Percentiles rank a stretch among this genome's conserved stretches.
Evolutionary conservation across 805 yeast genomes (phyloP).

Genomic region (Ogataea zsoltii): DNA sequence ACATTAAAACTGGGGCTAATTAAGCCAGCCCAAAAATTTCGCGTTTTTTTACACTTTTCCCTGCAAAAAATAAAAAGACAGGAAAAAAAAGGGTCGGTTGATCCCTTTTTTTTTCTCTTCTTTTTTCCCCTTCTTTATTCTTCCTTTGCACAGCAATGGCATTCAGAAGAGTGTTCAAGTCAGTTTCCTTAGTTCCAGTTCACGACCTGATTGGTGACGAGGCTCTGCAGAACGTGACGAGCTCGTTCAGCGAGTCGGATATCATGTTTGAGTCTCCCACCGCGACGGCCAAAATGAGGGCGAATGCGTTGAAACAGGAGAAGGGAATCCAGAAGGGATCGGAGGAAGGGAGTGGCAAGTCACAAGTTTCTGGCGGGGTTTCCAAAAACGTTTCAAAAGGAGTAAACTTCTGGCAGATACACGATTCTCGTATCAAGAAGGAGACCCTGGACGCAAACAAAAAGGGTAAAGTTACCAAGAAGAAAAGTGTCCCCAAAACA

Average conservation of each 20-base stretch:
- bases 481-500: not conserved
- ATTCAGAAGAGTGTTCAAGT: slow-evolving; percentile 18
- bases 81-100: not conserved
- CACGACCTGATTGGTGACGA: slow-evolving; percentile 13
- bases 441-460: not conserved
- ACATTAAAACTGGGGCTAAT: too few relatives aligned
- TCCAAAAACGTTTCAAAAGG: not conserved
- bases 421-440: not conserved
- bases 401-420: not conserved
- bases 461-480: not conserved
- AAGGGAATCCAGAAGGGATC: not conserved
- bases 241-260: slow-evolving; percentile 22
- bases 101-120: slow-evolving; percentile 3
- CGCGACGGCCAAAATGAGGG: slow-evolving; percentile 13
- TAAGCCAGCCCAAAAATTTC: too few relatives aligned
- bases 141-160: not conserved
- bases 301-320: slow-evolving; percentile 3
- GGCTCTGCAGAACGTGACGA: slow-evolving; percentile 12
- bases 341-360: too few relatives aligned
- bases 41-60: not conserved
- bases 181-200: slow-evolving; percentile 17
- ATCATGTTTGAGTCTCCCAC: slow-evolving; percentile 20
- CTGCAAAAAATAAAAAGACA: too few relatives aligned
- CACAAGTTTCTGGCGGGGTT: too few relatives aligned
- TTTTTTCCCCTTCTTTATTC: not conserved